Evolutionary conservation across 2,329 filamentous ascomycete species (phyloP).

Genomic region (Pseudogymnoascus sp.): DNA sequence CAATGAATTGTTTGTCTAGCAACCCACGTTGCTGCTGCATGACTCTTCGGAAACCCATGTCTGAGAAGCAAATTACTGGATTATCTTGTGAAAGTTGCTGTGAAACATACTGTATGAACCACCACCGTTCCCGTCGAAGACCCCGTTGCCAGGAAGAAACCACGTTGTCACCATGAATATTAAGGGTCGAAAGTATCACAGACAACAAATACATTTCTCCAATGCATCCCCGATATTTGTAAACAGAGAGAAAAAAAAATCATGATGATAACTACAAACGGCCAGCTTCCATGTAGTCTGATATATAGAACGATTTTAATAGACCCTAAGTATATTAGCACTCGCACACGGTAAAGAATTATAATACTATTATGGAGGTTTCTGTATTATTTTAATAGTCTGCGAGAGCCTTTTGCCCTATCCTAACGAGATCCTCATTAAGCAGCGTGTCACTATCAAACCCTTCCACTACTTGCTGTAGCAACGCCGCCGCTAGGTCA

Average conservation of each 20-base stretch:
- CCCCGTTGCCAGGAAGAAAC: slow-evolving; percentile 1
- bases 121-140: slow-evolving; percentile 5
- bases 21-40: not conserved
- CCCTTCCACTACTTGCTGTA: slow-evolving; percentile 38
- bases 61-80: not conserved
- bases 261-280: too few species aligned
- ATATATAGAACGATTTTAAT: too few species aligned
- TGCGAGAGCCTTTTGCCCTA: slow-evolving; percentile 21
- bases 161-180: not conserved
- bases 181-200: not conserved
- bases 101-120: not conserved
- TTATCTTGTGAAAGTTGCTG: not conserved
- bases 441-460: slow-evolving; percentile 39
- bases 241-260: not conserved
- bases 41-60: not conserved
- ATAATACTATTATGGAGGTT: too few species aligned
- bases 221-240: not conserved
- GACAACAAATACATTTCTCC: not conserved
- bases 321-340: too few species aligned
- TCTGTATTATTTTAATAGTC: not conserved
- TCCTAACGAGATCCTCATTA: slow-evolving; percentile 36
- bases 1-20: not conserved
- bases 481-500: slow-evolving; percentile 36
- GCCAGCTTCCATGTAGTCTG: too few species aligned
- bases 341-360: too few species aligned